phyloP scores from a whole-genome alignment of 805 yeast species.

The Ogataea nakhonphanomensis region DNA sequence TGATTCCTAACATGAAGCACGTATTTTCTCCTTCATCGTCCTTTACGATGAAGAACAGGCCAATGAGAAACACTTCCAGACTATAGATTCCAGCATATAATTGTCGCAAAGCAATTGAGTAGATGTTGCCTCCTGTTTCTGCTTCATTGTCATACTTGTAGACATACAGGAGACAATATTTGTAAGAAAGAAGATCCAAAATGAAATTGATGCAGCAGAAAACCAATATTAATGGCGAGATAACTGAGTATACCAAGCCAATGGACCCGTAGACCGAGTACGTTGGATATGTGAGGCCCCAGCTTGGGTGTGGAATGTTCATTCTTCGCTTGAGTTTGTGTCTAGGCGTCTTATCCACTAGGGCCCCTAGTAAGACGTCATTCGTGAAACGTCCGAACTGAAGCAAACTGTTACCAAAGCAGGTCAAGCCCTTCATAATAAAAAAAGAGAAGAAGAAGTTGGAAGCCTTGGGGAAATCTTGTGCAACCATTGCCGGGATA shows the following conservation, averaged over 20 bases:
- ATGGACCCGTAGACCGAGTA: conserved; percentile 76
- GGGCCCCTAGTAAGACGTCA: conserved; percentile 34
- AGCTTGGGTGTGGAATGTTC: conserved; percentile 45
- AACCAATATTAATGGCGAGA: conserved; percentile 73
- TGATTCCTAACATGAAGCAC: conserved; percentile 41
- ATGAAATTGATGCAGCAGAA: conserved; percentile 56
- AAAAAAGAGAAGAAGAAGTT: conserved; percentile 80
- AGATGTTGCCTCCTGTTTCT: conserved; percentile 67
- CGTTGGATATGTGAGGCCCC: conserved; percentile 80
- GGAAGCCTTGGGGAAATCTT: conserved; percentile 80
- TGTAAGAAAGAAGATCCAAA: conserved; percentile 60
- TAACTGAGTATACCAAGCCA: conserved; percentile 71
- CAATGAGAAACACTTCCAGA: conserved; percentile 72
- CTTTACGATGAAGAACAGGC: conserved; percentile 63
- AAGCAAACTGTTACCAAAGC: conserved; percentile 68
- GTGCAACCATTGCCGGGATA: conserved; percentile 67
- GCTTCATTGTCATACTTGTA: conserved; percentile 49
- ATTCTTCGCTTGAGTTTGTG: conserved; percentile 44
- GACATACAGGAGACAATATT: conserved; percentile 61
- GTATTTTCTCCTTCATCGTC: conserved; percentile 46
- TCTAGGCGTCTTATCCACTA: conserved; percentile 60
- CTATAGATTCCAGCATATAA: conserved; percentile 80
- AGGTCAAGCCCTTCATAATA: conserved; percentile 69
- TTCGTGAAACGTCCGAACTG: conserved; percentile 52
- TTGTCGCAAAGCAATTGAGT: conserved; percentile 73